phyloP scores from a whole-genome alignment of 2,329 filamentous ascomycete genomes.

The Venturia asperata region DNA sequence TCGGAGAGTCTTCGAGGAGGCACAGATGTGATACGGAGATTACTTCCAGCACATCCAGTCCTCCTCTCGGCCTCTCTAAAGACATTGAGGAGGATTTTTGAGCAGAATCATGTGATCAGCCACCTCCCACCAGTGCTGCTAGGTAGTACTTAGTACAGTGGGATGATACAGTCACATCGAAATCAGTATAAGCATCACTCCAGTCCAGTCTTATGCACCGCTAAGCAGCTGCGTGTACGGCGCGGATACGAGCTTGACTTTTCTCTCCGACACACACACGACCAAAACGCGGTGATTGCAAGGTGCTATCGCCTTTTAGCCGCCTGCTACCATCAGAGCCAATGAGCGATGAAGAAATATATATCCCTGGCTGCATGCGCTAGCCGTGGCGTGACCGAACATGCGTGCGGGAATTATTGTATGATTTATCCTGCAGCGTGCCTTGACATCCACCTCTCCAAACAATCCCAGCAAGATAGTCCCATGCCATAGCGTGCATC shows the following conservation, averaged over 20 bases:
- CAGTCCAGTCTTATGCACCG: too few relatives aligned
- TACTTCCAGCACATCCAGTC: not conserved
- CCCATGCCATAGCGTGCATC: constrained; percentile 5
- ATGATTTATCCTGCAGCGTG: not conserved
- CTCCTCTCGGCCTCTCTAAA: not conserved
- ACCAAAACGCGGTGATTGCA: not conserved
- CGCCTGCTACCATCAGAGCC: not conserved
- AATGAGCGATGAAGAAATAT: not conserved
- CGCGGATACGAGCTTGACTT: not conserved
- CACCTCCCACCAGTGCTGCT: too few relatives aligned
- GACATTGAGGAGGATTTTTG: not conserved
- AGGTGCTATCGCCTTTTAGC: not conserved
- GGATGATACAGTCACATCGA: not conserved
- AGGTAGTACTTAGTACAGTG: too few relatives aligned
- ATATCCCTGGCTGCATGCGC: not conserved
- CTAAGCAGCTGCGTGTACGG: not conserved
- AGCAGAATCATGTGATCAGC: not conserved
- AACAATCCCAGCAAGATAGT: not conserved
- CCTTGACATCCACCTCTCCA: not conserved
- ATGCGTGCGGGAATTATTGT: not conserved
- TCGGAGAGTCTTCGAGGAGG: not conserved
- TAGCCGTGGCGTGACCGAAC: constrained; percentile 6
- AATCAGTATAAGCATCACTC: too few relatives aligned
- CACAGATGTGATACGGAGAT: not conserved
- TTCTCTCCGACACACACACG: not conserved